These are phyloP conservation scores for Macroventuria anomochaeta DNA, from an alignment of 2,329 filamentous ascomycete species.

Conservation along the genomic window DNA sequence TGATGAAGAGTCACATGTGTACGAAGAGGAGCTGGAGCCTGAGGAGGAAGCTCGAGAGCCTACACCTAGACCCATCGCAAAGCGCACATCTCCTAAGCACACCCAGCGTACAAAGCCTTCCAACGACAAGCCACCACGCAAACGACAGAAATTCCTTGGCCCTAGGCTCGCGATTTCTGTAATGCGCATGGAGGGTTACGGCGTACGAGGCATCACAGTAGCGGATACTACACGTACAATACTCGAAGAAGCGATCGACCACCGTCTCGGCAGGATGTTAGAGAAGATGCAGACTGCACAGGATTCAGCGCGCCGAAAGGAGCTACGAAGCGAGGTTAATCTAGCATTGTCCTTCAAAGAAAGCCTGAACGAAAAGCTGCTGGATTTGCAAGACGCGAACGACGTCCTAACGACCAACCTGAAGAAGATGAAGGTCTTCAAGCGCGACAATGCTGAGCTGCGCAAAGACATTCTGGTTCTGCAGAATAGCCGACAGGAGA, in stretches of 20 bases:
- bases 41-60: conserved; percentile 21
- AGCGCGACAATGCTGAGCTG: conserved; percentile 54
- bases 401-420: conserved; percentile 58
- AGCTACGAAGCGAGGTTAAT: conserved; percentile 54
- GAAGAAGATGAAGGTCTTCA: conserved; percentile 52
- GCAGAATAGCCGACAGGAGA: conserved; percentile 56
- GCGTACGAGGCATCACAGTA: conserved; percentile 53
- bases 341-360: conserved; percentile 57
- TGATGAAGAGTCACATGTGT: conserved; percentile 3
- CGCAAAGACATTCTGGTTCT: conserved; percentile 57
- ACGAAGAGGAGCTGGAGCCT: conserved; percentile 26
- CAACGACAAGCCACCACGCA: conserved; percentile 33
- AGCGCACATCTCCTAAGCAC: conserved; percentile 22
- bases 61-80: conserved; percentile 19
- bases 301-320: conserved; percentile 49
- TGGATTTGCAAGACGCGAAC: conserved; percentile 60
- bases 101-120: conserved; percentile 18
- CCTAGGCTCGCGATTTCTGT: conserved; percentile 39
- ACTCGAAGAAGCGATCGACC: conserved; percentile 58
- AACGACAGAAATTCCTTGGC: conserved; percentile 39
- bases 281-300: conserved; percentile 47
- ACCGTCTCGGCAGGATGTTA: conserved; percentile 53
- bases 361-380: conserved; percentile 57
- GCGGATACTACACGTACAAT: conserved; percentile 61
- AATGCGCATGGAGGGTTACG: conserved; percentile 50